Evolutionary conservation across 169 alveolate genomes (phyloP), one percentile per base, ranked within the genome.

Genomic region (Theileria luwenshuni): DNA sequence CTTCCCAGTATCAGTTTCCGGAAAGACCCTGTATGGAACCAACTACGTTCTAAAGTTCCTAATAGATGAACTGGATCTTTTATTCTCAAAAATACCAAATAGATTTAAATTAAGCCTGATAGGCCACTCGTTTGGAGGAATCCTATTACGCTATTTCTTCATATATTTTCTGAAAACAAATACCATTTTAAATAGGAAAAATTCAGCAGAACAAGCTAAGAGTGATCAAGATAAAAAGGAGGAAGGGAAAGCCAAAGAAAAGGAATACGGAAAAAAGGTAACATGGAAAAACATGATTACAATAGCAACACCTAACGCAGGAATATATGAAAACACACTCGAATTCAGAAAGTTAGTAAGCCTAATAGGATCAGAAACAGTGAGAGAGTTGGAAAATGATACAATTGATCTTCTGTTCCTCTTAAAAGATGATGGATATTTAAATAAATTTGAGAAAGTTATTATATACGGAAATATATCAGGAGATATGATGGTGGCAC

Each of bases 41-140:
- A 86, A 79, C 41, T 79, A 73, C 8, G 90, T 86, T 13, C 73
- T 86, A n/a, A 76, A 80, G 47, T 72, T 85, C 69, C 52, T 84
- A 41, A 56, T 80, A 27, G 56, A 87, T 6, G 94, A 89, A 48
- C 48, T 89, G 47, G 59, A 41, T n/a, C 62, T 42, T 21, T 69
- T 89, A 45, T 89, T 89, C 71, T 41, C 58, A 45, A 76, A 73
- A 30, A 49, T 84, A 6, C 90, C 85, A 1, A 38, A 42, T 2
- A 0, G 42, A 19, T 74, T 89, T 62, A 81, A 83, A 38, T 62
- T 89, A 25, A 85, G 92, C 62, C 56, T 85, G 70, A 63, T 89
- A 27, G 94, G 94, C 25, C 94, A 89, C 45, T 89, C 94, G 21
- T 85, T 84, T 43, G 94, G 94, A 7, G 91, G 92, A 6, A 70